Evolutionary conservation across 208 protist genomes (phyloP).

Genomic region (Acanthamoeba sp.): DNA sequence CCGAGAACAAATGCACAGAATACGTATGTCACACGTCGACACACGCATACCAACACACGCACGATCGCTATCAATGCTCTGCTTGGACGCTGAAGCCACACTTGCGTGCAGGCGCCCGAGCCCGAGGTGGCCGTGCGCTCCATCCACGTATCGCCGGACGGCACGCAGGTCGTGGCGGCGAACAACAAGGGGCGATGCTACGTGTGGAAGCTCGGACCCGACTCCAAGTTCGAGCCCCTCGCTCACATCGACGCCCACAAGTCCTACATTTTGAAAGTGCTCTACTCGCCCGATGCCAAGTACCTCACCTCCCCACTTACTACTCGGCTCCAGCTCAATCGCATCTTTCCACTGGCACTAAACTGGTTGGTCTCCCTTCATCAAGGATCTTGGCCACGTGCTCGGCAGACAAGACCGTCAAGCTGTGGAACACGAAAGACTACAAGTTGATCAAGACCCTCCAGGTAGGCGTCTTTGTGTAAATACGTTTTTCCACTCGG

Average conservation of each 20-base stretch:
- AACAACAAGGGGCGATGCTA: constrained; percentile 88
- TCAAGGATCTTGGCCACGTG: constrained; percentile 89
- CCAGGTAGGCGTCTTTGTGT: neutral
- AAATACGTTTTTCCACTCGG: too few species aligned
- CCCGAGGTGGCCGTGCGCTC: constrained; percentile 87
- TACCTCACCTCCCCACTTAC: constrained; percentile 15
- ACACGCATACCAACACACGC: neutral
- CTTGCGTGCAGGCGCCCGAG: constrained; percentile 81
- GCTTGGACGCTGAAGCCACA: neutral
- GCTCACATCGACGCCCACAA: constrained; percentile 86
- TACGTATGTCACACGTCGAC: constrained; percentile 72
- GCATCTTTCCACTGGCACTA: neutral
- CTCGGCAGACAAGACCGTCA: constrained; percentile 91
- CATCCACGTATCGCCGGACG: constrained; percentile 85
- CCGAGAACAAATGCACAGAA: constrained; percentile 88
- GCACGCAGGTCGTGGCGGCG: constrained; percentile 84
- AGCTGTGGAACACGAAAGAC: constrained; percentile 89
- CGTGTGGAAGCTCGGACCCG: constrained; percentile 82
- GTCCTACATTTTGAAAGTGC: constrained; percentile 89
- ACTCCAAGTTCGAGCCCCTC: constrained; percentile 70
- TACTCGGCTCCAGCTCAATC: too few species aligned
- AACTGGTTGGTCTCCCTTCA: neutral
- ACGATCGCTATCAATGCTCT: too few species aligned
- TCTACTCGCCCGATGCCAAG: constrained; percentile 89
- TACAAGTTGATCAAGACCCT: constrained; percentile 82